Evolutionary conservation across 2,329 filamentous ascomycete genomes (phyloP).

Genomic region (Talaromyces atroroseus): DNA sequence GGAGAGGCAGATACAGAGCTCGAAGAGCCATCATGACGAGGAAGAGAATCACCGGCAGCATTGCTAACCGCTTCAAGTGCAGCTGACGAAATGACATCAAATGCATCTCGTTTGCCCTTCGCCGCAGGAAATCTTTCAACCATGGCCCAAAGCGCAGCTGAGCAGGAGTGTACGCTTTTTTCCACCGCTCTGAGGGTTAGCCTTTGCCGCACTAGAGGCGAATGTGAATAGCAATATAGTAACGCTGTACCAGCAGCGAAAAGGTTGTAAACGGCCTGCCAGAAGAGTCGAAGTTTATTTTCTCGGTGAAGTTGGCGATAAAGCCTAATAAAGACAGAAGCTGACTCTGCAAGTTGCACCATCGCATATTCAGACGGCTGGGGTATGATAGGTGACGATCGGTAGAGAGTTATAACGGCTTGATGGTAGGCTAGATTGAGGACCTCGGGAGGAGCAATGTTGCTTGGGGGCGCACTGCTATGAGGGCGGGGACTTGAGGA

Average conservation of each 20-base stretch:
- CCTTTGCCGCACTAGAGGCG: background rate
- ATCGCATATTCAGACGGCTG: background rate
- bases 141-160: constrained; percentile 20
- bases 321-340: background rate
- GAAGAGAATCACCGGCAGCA: background rate
- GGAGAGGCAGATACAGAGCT: background rate
- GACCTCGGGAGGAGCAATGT: background rate
- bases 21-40: background rate
- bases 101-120: constrained; percentile 18
- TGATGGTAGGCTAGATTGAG: background rate
- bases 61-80: constrained; percentile 2
- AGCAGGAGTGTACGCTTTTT: constrained; percentile 11
- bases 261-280: background rate
- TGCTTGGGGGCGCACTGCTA: background rate
- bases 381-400: background rate
- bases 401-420: background rate
- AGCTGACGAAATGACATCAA: constrained; percentile 12
- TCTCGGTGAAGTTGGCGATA: background rate
- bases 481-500: background rate
- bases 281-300: background rate
- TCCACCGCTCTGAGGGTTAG: background rate
- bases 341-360: background rate
- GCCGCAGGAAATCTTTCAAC: constrained; percentile 19
- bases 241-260: background rate
- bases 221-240: constrained; percentile 1